phyloP scores from a whole-genome alignment of 2,329 filamentous ascomycete genomes.

The Oidium heveae region DNA sequence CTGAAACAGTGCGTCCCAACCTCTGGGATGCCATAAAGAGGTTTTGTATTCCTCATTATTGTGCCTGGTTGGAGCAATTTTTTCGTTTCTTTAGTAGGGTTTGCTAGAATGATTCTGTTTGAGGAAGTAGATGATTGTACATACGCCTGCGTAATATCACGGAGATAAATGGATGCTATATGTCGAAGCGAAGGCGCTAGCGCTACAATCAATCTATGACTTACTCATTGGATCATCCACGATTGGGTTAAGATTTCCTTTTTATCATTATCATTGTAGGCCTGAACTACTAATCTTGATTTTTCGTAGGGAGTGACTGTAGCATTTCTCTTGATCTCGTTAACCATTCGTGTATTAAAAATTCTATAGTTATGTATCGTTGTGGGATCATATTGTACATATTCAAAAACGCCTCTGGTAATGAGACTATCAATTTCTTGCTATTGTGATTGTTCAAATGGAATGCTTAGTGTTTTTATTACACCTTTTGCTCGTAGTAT shows the following conservation, averaged over 20 bases:
- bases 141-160: too few relatives aligned
- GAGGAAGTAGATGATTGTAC: too few relatives aligned
- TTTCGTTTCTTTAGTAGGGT: background rate
- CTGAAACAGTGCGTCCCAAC: background rate
- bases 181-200: background rate
- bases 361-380: background rate
- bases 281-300: too few relatives aligned
- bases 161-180: too few relatives aligned
- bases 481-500: background rate
- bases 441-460: background rate
- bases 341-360: background rate
- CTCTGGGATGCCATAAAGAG: too few relatives aligned
- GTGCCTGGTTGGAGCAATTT: background rate
- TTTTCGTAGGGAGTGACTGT: background rate
- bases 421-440: background rate
- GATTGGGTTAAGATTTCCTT: too few relatives aligned
- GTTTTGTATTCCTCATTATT: background rate
- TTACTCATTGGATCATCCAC: too few relatives aligned
- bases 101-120: too few relatives aligned
- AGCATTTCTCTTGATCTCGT: background rate
- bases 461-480: background rate
- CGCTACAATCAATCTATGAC: background rate
- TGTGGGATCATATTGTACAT: background rate
- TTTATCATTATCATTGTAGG: too few relatives aligned
- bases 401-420: background rate